Evolutionary conservation across 1,284 basidiomycete species (phyloP).

Genomic region (Exobasidium cylindrosporum): DNA sequence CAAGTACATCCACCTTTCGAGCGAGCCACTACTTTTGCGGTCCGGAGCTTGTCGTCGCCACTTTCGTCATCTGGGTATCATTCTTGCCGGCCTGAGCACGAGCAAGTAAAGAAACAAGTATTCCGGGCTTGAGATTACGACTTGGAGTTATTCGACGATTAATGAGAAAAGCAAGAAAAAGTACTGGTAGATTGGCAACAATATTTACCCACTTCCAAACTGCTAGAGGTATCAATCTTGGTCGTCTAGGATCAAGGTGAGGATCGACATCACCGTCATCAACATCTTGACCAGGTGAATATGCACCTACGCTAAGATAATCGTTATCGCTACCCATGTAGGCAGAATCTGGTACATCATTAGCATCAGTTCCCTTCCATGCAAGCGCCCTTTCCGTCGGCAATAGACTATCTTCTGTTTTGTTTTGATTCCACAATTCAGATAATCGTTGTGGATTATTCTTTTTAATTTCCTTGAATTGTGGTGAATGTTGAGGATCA

Average conservation of each 20-base stretch:
- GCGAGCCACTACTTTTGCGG: too few relatives aligned
- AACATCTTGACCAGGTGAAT: too few relatives aligned
- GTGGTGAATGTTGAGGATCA: neutral
- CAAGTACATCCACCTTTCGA: too few relatives aligned
- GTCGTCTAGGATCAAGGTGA: neutral
- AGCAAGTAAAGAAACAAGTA: neutral
- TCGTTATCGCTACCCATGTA: neutral
- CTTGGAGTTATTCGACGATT: too few relatives aligned
- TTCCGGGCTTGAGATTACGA: neutral
- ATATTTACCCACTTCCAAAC: too few relatives aligned
- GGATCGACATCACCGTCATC: neutral
- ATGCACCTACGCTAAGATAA: neutral
- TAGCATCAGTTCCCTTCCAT: neutral
- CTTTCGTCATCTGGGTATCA: too few relatives aligned
- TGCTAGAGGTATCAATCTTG: neutral
- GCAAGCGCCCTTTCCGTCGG: neutral
- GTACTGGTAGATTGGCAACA: too few relatives aligned
- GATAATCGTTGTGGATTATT: neutral
- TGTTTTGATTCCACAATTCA: neutral
- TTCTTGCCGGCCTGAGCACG: neutral
- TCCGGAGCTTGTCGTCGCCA: too few relatives aligned
- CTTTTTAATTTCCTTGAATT: neutral
- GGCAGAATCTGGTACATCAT: neutral
- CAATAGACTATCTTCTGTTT: neutral
- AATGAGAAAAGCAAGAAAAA: too few relatives aligned